These are phyloP conservation scores for Nannizziopsis arthrosporioides DNA, from an alignment of 2,329 filamentous ascomycete genomes.

Conservation along the genomic window DNA sequence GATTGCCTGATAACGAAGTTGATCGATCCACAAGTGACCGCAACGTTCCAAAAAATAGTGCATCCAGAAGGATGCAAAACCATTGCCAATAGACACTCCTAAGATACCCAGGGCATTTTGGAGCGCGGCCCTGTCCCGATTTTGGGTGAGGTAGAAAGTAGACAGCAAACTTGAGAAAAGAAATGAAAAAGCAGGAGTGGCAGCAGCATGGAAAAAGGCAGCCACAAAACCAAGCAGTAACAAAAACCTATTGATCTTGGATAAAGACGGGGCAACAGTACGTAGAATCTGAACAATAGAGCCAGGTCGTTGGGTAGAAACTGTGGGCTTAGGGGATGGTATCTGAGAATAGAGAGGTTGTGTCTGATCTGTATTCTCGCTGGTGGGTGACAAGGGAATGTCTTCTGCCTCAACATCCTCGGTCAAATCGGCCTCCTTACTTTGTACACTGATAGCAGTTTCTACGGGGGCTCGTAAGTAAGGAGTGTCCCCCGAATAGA, in stretches of 20 bases:
- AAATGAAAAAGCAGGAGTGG: constrained; percentile 64
- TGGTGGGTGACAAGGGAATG: neutral
- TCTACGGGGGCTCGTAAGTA: neutral
- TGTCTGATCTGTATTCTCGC: neutral
- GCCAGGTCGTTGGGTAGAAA: neutral
- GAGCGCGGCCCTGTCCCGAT: constrained; percentile 42
- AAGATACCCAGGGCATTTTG: constrained; percentile 62
- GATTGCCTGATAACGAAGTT: constrained; percentile 56
- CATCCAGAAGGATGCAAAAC: constrained; percentile 50
- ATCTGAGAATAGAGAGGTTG: neutral
- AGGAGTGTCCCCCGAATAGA: neutral
- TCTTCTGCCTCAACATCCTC: no score
- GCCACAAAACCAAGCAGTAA: constrained; percentile 51
- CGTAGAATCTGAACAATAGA: constrained; percentile 46
- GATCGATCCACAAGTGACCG: constrained; percentile 66
- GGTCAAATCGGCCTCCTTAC: neutral
- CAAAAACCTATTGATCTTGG: constrained; percentile 39
- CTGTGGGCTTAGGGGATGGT: neutral
- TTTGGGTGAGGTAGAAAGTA: constrained; percentile 50
- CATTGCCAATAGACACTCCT: constrained; percentile 55
- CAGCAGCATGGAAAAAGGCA: constrained; percentile 52
- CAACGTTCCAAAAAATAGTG: constrained; percentile 61
- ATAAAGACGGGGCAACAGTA: constrained; percentile 60
- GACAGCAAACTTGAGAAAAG: constrained; percentile 60
- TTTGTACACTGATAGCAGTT: no score